A percentile compares a stretch with the other conserved stretches of the same genome.
Evolutionary conservation across 495 filamentous ascomycete species (phyloP).

Genomic region (Aspergillus avenaceus): DNA sequence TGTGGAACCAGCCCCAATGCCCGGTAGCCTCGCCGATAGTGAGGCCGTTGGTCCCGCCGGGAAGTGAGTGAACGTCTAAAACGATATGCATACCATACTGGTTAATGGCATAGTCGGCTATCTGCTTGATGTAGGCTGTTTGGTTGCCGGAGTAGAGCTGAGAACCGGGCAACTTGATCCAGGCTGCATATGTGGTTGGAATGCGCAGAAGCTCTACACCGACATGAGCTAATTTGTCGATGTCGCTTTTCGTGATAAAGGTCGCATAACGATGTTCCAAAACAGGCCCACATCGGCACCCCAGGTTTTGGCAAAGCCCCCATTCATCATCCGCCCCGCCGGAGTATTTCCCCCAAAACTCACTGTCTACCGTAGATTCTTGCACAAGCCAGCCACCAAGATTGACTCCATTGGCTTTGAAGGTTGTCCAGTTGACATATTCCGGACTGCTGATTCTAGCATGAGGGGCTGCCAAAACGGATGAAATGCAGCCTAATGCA

Average conservation of each 20-base stretch:
- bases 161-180: conserved; percentile 27
- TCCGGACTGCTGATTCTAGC: not conserved
- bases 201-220: conserved; percentile 27
- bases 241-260: conserved; percentile 24
- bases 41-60: conserved; percentile 25
- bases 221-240: conserved; percentile 21
- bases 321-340: conserved; percentile 25
- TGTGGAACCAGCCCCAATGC: conserved; percentile 27
- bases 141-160: conserved; percentile 27
- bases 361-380: conserved; percentile 28
- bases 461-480: conserved; percentile 1
- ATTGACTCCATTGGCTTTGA: conserved; percentile 25
- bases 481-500: not conserved
- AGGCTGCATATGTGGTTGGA: conserved; percentile 24
- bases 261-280: conserved; percentile 27
- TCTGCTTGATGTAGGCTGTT: conserved; percentile 19
- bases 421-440: conserved; percentile 26
- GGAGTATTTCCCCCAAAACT: conserved; percentile 22
- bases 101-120: conserved; percentile 25
- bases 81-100: conserved; percentile 29
- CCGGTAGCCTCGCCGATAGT: conserved; percentile 27
- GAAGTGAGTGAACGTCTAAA: conserved; percentile 29
- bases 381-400: conserved; percentile 33
- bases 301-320: conserved; percentile 24
- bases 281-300: conserved; percentile 16